Base-by-base conservation (phyloP, 2,329 filamentous ascomycete genomes). In the Cyclaneusma minus region DNA sequence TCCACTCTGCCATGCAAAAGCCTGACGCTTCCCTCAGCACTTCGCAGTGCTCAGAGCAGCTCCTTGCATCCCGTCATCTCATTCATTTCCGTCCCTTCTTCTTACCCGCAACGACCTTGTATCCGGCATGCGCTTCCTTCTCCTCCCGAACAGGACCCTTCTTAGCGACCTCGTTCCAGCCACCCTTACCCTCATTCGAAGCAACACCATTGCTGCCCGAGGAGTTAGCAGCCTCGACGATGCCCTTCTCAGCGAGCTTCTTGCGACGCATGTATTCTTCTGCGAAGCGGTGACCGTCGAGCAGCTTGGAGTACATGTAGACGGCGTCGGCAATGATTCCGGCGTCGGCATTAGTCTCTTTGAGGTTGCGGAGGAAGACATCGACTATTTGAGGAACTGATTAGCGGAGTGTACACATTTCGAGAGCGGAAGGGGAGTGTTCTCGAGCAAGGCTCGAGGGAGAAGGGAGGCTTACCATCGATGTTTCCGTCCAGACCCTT, bases 121-220 rank as follows among this genome's bases (percentile, higher is more conserved):
- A 95, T 13, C 62, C 67, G 22, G 53, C 48, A 24, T 50, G 47
- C 25, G 52, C 35, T 29, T 19, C 30, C 26, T 40, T 36, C 43
- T 40, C 52, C 43, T 55, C 54, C 34, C 50, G 54, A 29, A 58
- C 56, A 29, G 57, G 54, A 25, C 79, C 78, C 63, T 94, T 94
- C 73, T 95, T 95, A 2, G 89, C 89, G 27, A 98, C 89, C 55
- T 95, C 89, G 41, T 67, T 93, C 89, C 89, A 98, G 12, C 87
- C 87, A 29, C 80, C 74, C 14, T 62, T 56, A n/a, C n/a, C n/a
- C n/a, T n/a, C n/a, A n/a, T n/a, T n/a, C 14, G 54, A 44, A 25
- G 53, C 58, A 38, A 54, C 58, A 22, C 52, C 50, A 36, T 57
- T 54, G 13, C 44, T 51, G 25, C 60, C 57, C 4, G 44, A 51